Base-by-base conservation (phyloP, 805 yeast species). In the Wickerhamiella cacticola region DNA sequence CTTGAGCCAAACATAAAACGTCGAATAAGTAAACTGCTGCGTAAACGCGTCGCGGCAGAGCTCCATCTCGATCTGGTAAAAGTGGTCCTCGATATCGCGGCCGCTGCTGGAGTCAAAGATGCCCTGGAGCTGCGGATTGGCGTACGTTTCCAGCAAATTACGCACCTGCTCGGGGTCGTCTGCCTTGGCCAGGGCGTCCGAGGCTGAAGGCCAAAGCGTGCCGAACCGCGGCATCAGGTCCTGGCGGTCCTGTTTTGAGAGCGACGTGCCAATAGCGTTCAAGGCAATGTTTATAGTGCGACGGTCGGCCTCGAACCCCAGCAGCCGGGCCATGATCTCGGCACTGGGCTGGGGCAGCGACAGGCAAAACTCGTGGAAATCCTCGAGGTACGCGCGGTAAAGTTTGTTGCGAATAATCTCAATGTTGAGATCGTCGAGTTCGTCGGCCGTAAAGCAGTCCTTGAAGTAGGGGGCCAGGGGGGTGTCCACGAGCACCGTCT, bases 381-480 rank as follows among this genome's bases (percentile, higher is more conserved):
- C 92, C 66, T 89, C 94, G 59, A 92, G 72, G 63, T 92, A 92
- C 29, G 95, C 95, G 64, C 85, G 82, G 76, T 83, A 92, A 48
- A 92, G 73, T 56, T 80, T 81, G 69, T 92, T 94, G 68, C 96
- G 78, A 52, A 92, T 79, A 59, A 92, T 82, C 65, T 92, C 99
- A 60, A 92, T 89, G 68, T 94, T 92, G 62, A 89, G 71, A 64
- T 92, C 99, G 59, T 88, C 96, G 63, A 92, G 73, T 65, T 87
- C 95, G 56, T 84, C 87, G 18, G 82, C 87, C 12, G 83, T 72
- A 51, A 92, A 72, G 63, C 95, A 85, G 61, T 82, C 85, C 62
- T 85, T 81, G 71, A 92, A 92, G 67, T 88, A 92, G 35, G 96
- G 95, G 1, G 98, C 97, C 62, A 92, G 74, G 4, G 99, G 99